Evolutionary conservation across 176 grass and related monocot species (phyloP).

Genomic region (Metroxylon sagu): DNA sequence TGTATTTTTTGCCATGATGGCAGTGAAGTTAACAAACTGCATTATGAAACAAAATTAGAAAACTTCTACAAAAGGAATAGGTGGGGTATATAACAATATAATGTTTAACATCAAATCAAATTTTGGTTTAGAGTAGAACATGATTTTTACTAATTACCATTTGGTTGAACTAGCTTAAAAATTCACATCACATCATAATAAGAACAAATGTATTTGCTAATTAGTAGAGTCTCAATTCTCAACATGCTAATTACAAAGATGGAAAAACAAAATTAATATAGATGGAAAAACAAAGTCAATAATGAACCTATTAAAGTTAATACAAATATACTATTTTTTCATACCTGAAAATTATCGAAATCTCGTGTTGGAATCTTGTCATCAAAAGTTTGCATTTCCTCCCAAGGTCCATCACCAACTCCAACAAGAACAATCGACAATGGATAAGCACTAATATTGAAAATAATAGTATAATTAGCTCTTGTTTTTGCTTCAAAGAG

Average conservation of each 20-base stretch:
- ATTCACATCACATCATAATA: no score
- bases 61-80: background rate
- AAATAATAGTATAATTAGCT: background rate
- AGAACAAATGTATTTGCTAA: no score
- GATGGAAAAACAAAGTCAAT: no score
- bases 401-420: slow-evolving; percentile 85
- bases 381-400: slow-evolving; percentile 83
- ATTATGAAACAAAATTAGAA: background rate
- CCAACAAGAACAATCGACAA: slow-evolving; percentile 79
- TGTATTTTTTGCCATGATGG: slow-evolving; percentile 52
- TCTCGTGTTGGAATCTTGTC: slow-evolving; percentile 67
- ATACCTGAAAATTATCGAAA: slow-evolving; percentile 95
- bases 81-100: no score
- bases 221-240: no score
- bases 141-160: no score
- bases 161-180: no score
- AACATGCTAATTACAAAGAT: background rate
- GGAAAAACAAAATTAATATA: no score
- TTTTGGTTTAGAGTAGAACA: no score
- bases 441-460: slow-evolving; percentile 46
- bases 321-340: background rate
- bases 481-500: background rate
- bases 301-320: no score
- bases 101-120: no score
- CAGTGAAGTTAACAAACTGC: slow-evolving; percentile 88